Conservation (phyloP, 768 basidiomycete species). For the Leccinum longicurvipes region DNA sequence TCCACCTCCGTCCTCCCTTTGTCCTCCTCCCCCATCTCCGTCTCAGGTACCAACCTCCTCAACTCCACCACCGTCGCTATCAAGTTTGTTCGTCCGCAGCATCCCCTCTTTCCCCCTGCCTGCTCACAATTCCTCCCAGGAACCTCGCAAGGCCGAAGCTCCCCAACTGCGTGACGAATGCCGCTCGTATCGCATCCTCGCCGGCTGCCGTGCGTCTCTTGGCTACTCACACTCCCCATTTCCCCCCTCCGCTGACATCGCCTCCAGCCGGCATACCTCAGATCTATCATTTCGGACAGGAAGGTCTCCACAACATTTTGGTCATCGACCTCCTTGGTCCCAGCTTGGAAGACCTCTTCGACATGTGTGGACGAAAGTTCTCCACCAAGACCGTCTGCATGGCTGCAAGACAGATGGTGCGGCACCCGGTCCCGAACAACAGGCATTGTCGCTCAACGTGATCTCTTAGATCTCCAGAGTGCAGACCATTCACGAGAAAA, state of each 20-base stretch:
- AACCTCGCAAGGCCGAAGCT: constrained; percentile 91
- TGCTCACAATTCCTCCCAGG: constrained; percentile 42
- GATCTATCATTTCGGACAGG: constrained; percentile 99
- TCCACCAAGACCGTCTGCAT: constrained; percentile 98
- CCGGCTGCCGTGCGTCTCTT: constrained; percentile 76
- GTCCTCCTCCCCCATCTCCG: background rate
- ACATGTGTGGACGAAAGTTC: constrained; percentile 98
- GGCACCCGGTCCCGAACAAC: constrained; percentile 16
- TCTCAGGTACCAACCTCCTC: constrained; percentile 88
- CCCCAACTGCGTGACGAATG: constrained; percentile 98
- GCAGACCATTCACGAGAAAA: constrained; percentile 99
- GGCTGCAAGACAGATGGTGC: constrained; percentile 96
- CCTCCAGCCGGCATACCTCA: constrained; percentile 89
- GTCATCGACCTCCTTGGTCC: constrained; percentile 98
- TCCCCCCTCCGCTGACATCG: constrained; percentile 14
- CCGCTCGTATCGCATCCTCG: constrained; percentile 89
- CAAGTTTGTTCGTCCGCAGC: constrained; percentile 84
- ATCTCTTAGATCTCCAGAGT: constrained; percentile 77
- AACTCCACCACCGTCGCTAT: constrained; percentile 99
- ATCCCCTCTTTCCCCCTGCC: background rate
- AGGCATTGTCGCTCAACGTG: constrained; percentile 2
- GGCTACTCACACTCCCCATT: background rate
- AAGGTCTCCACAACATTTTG: constrained; percentile 96
- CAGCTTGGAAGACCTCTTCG: constrained; percentile 95
- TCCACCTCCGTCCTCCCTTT: background rate